Evolutionary conservation across 495 filamentous ascomycete species (phyloP).

Genomic region (Parmelia sp.): DNA sequence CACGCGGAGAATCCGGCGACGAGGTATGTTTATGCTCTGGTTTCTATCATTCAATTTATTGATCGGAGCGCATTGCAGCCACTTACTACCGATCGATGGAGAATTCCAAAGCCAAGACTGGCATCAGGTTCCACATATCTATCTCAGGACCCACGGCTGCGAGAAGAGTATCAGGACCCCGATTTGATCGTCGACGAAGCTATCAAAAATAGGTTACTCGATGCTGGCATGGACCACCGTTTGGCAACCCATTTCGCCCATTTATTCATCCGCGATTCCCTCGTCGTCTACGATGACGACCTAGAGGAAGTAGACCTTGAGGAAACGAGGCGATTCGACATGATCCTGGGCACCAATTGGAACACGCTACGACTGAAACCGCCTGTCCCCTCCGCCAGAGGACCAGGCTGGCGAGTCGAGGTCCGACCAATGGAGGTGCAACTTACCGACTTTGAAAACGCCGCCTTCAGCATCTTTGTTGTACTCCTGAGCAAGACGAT

Average conservation of each 20-base stretch:
- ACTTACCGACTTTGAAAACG: slow-evolving; percentile 96
- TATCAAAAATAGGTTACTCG: slow-evolving; percentile 77
- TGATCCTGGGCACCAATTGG: slow-evolving; percentile 96
- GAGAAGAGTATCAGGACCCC: slow-evolving; percentile 87
- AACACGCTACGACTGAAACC: slow-evolving; percentile 97
- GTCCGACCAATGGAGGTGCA: slow-evolving; percentile 99
- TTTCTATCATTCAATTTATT: not conserved
- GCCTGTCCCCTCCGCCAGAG: slow-evolving; percentile 68
- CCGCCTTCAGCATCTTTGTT: slow-evolving; percentile 91
- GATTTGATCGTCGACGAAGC: slow-evolving; percentile 79
- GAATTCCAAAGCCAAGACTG: slow-evolving; percentile 92
- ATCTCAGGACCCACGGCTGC: slow-evolving; percentile 77
- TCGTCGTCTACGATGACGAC: slow-evolving; percentile 92
- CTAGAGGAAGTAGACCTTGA: slow-evolving; percentile 73
- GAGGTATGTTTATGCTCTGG: slow-evolving; percentile 65
- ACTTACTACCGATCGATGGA: slow-evolving; percentile 77
- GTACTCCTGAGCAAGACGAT: slow-evolving; percentile 95
- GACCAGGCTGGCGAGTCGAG: slow-evolving; percentile 94
- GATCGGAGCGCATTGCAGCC: slow-evolving; percentile 51
- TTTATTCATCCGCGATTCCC: slow-evolving; percentile 92
- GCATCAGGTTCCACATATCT: slow-evolving; percentile 98
- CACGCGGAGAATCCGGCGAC: slow-evolving; percentile 86
- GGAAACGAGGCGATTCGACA: slow-evolving; percentile 94
- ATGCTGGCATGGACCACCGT: slow-evolving; percentile 90
- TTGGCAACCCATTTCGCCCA: slow-evolving; percentile 96